Evolutionary conservation across 2,329 filamentous ascomycete species (phyloP).

Genomic region (Colletotrichum cordylinicola): DNA sequence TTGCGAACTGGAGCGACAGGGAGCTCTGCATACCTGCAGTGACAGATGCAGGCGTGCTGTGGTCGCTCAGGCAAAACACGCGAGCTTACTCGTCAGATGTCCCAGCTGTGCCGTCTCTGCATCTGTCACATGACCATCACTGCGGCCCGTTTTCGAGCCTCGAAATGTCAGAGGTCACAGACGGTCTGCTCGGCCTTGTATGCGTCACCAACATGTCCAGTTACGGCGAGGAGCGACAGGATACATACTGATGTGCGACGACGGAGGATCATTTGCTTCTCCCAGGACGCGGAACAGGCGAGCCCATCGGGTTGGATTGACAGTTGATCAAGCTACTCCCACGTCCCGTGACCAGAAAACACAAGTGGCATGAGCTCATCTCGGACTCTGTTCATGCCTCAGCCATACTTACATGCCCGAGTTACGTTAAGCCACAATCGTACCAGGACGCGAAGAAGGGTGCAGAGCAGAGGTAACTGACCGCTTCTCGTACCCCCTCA

Average conservation of each 20-base stretch:
- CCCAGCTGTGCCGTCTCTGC: neutral
- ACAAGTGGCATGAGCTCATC: neutral
- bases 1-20: neutral
- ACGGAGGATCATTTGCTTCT: slow-evolving; percentile 14
- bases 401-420: slow-evolving; percentile 5
- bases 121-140: neutral
- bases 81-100: neutral
- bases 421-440: neutral
- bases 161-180: neutral
- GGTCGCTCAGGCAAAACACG: neutral
- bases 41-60: neutral
- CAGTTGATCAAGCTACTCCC: slow-evolving; percentile 3
- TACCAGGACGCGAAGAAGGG: neutral
- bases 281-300: slow-evolving; percentile 5
- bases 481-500: neutral
- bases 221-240: neutral
- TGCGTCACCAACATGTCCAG: neutral
- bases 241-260: neutral
- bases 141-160: neutral
- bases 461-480: neutral
- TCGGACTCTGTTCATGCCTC: neutral
- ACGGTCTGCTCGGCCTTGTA: neutral
- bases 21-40: neutral
- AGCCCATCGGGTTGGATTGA: slow-evolving; percentile 16
- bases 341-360: neutral